phyloP scores from a whole-genome alignment of 1,284 basidiomycete species.

The Rhodofomes roseus region DNA sequence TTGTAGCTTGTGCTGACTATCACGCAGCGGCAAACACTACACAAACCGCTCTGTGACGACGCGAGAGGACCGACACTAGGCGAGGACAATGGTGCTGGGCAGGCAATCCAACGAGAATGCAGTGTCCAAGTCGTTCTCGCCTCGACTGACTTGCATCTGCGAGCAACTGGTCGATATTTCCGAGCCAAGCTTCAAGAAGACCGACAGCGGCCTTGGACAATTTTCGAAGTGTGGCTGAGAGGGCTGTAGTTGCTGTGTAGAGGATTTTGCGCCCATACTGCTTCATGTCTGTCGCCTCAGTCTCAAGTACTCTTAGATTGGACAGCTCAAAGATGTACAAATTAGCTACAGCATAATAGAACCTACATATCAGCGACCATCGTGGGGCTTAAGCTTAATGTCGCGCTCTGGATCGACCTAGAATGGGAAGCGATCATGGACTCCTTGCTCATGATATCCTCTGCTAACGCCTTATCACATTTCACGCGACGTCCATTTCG shows the following conservation, averaged over 20 bases:
- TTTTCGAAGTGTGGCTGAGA: conserved; percentile 46
- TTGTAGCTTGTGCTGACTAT: conserved; percentile 6
- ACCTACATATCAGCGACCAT: too few relatives aligned
- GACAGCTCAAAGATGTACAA: too few relatives aligned
- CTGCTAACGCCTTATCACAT: too few relatives aligned
- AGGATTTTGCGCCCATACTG: too few relatives aligned
- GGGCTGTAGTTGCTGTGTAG: conserved; percentile 13
- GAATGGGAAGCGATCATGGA: neutral
- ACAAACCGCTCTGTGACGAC: conserved; percentile 16
- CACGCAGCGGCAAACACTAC: conserved; percentile 11
- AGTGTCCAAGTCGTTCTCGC: conserved; percentile 23
- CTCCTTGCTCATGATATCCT: too few relatives aligned
- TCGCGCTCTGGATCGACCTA: neutral
- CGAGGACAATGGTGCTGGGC: neutral
- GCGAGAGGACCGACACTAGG: conserved; percentile 8
- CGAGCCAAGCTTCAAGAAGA: conserved; percentile 30
- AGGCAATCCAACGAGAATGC: conserved; percentile 29
- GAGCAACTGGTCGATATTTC: conserved; percentile 29
- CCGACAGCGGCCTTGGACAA: conserved; percentile 34
- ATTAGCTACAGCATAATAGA: too few relatives aligned
- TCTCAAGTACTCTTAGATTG: too few relatives aligned
- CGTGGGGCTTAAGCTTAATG: too few relatives aligned
- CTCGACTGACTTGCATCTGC: conserved; percentile 19
- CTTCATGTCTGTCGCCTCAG: too few relatives aligned
- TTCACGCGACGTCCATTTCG: too few relatives aligned